Conservation (phyloP, 1,284 basidiomycete genomes). For the Sanghuangporus weigelae region DNA sequence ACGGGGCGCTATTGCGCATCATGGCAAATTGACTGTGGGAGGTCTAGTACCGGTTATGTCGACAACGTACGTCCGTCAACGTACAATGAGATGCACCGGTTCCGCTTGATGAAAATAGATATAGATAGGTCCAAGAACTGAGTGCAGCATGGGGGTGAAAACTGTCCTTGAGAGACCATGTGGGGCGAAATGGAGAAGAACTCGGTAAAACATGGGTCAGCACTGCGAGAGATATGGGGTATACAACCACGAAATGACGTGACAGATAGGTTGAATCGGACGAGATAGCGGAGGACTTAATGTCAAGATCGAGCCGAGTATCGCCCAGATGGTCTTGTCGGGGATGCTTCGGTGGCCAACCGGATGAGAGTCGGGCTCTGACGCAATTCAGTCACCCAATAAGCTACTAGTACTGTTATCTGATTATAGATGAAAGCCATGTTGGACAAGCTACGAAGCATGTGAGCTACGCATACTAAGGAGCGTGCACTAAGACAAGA, state of each 20-base stretch:
- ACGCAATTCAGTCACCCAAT: not conserved
- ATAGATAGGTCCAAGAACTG: not conserved
- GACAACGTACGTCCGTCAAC: not conserved
- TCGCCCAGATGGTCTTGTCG: conserved; percentile 12
- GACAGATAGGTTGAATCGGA: not conserved
- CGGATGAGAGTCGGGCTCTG: conserved; percentile 15
- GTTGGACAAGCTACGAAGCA: not conserved
- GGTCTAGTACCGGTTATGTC: conserved; percentile 2
- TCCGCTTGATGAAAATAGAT: conserved; percentile 2
- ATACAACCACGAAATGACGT: not conserved
- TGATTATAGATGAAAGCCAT: not conserved
- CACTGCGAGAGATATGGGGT: not conserved
- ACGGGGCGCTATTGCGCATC: not conserved
- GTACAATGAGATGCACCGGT: not conserved
- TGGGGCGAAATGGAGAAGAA: conserved; percentile 8
- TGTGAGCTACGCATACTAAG: not conserved
- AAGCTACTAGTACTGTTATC: not conserved
- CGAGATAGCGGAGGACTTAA: not conserved
- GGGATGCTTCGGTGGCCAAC: conserved; percentile 16
- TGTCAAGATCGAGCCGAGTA: conserved; percentile 12
- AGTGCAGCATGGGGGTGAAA: conserved; percentile 5
- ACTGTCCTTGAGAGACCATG: not conserved
- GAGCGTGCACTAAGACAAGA: not conserved
- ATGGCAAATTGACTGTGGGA: not conserved
- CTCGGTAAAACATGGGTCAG: conserved; percentile 17